A percentile compares a stretch with the other conserved stretches of the same genome.
Conservation (phyloP, 2,329 filamentous ascomycete species). For the Chaetomium globosum region DNA sequence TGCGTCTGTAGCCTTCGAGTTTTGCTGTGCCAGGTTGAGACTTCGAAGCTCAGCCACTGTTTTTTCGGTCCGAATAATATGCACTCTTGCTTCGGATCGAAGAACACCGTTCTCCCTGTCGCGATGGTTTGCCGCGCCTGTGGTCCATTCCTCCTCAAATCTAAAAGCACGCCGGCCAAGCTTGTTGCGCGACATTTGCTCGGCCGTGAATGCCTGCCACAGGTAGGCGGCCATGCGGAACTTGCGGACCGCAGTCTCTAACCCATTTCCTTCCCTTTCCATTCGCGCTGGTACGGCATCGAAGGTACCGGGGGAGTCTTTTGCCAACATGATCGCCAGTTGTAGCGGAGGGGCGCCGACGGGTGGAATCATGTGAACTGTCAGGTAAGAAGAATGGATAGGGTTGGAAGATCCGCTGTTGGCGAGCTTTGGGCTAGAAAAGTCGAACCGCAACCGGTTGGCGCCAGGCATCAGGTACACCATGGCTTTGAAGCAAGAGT, state of each 20-base stretch:
- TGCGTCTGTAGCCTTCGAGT: conserved; percentile 67
- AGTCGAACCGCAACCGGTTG: conserved; percentile 87
- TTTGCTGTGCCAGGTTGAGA: conserved; percentile 76
- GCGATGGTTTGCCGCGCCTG: conserved; percentile 74
- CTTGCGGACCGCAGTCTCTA: conserved; percentile 82
- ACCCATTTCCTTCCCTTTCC: conserved; percentile 76
- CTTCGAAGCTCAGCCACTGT: conserved; percentile 83
- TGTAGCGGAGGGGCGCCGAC: conserved; percentile 81
- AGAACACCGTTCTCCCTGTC: conserved; percentile 72
- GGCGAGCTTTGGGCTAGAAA: conserved; percentile 77
- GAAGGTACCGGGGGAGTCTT: conserved; percentile 83
- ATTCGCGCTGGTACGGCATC: conserved; percentile 77
- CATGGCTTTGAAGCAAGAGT: conserved; percentile 88
- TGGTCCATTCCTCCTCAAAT: conserved; percentile 94
- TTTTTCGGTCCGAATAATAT: conserved; percentile 79
- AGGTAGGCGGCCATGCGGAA: conserved; percentile 94
- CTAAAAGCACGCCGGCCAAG: conserved; percentile 84
- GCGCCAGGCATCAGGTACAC: conserved; percentile 89
- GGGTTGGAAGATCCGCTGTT: conserved; percentile 67
- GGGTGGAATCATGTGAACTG: conserved; percentile 82
- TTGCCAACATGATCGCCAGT: conserved; percentile 82
- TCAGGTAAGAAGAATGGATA: conserved; percentile 77
- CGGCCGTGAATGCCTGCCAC: conserved; percentile 95
- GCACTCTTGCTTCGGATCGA: conserved; percentile 88
- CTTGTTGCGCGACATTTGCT: conserved; percentile 91